Conservation (phyloP, 202 grass and related monocot species). For the Musa balbisiana region DNA sequence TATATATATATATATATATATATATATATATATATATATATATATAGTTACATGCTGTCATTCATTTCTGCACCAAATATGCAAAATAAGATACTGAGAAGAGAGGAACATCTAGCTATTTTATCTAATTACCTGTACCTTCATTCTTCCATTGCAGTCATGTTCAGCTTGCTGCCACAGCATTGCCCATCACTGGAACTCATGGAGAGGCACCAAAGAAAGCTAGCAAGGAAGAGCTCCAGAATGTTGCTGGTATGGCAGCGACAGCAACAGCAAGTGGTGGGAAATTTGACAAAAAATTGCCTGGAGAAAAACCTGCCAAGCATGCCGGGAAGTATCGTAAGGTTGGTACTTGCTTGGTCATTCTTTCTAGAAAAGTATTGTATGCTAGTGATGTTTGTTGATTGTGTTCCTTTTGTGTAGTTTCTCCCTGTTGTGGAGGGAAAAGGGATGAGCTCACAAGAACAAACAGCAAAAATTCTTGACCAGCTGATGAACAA, state of each 20-base stretch:
- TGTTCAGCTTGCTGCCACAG: slow-evolving; percentile 81
- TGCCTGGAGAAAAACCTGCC: slow-evolving; percentile 75
- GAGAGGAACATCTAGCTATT: not conserved
- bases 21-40: no score
- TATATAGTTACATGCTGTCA: no score
- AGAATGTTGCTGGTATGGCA: slow-evolving; percentile 80
- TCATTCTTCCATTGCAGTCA: slow-evolving; percentile 42
- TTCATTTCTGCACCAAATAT: not conserved
- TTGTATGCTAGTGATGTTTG: not conserved
- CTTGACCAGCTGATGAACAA: slow-evolving; percentile 63
- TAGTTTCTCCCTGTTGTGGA: slow-evolving; percentile 90
- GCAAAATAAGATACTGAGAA: not conserved
- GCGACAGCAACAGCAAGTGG: slow-evolving; percentile 87
- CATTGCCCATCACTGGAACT: slow-evolving; percentile 73
- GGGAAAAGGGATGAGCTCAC: slow-evolving; percentile 80
- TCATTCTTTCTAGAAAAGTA: not conserved
- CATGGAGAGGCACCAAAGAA: slow-evolving; percentile 66
- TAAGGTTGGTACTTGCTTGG: slow-evolving; percentile 38
- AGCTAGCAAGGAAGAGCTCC: slow-evolving; percentile 75
- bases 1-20: no score
- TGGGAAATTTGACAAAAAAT: slow-evolving; percentile 88
- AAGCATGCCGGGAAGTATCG: slow-evolving; percentile 83
- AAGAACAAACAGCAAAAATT: slow-evolving; percentile 86
- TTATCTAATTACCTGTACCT: not conserved
- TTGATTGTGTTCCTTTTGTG: slow-evolving; percentile 10